Percentiles rank a stretch among this genome's conserved stretches.
Conservation (phyloP, 2,329 filamentous ascomycete genomes). For the Penicillium sumatraense region DNA sequence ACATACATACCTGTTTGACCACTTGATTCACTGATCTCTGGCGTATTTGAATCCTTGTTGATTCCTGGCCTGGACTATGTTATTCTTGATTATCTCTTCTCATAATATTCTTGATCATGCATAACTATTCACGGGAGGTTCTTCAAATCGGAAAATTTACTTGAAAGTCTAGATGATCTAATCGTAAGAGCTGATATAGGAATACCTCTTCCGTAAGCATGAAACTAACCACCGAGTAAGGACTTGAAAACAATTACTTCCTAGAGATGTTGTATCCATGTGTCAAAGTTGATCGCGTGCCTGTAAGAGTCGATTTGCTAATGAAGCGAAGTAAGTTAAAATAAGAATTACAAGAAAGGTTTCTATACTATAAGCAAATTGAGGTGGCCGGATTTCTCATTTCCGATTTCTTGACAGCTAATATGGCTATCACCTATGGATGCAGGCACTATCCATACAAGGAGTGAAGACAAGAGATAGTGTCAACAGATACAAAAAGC, state of each 20-base stretch:
- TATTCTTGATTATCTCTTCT: neutral
- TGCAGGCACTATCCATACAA: slow-evolving; percentile 13
- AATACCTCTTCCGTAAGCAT: no score
- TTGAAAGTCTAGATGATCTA: no score
- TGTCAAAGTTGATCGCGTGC: slow-evolving; percentile 13
- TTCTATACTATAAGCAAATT: slow-evolving; percentile 10
- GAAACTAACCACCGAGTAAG: no score
- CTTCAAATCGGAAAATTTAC: no score
- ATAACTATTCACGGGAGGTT: no score
- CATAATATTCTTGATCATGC: no score
- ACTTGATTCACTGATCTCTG: neutral
- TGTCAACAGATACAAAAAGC: slow-evolving; percentile 8
- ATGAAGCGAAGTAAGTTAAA: no score
- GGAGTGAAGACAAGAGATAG: slow-evolving; percentile 12
- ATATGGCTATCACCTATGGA: slow-evolving; percentile 25
- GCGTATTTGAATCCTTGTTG: neutral
- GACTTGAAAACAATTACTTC: no score
- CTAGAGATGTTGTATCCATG: no score
- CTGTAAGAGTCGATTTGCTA: no score
- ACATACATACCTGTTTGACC: neutral
- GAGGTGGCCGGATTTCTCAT: slow-evolving; percentile 53
- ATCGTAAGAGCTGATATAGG: no score
- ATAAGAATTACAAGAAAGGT: no score
- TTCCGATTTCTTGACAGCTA: slow-evolving; percentile 44
- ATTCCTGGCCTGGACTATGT: neutral